phyloP scores from a whole-genome alignment of 2,329 filamentous ascomycete species.

The Cercospora sp. region DNA sequence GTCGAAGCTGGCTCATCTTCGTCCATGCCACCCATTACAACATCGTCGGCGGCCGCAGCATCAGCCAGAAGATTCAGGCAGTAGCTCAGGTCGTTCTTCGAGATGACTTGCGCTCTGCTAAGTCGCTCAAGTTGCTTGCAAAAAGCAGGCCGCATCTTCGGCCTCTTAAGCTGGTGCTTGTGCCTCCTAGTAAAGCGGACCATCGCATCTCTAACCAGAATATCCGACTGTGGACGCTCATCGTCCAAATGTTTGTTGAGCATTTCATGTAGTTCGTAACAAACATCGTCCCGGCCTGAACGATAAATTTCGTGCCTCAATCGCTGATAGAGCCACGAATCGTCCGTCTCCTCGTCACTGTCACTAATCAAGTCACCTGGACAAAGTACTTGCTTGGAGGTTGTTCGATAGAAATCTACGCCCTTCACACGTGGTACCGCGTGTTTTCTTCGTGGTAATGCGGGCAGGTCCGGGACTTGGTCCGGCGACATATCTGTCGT shows the following conservation, averaged over 20 bases:
- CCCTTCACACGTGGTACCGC: conserved; percentile 41
- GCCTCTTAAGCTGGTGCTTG: conserved; percentile 28
- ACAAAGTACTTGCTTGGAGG: conserved; percentile 42
- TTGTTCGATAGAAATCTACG: conserved; percentile 44
- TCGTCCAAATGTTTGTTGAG: conserved; percentile 42
- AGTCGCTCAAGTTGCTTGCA: conserved; percentile 39
- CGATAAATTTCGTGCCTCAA: conserved; percentile 34
- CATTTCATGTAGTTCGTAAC: conserved; percentile 39
- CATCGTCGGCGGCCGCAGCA: not conserved
- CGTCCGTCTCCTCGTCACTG: conserved; percentile 47
- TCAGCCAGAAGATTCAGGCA: conserved; percentile 16
- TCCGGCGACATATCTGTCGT: conserved; percentile 19
- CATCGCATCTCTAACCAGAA: conserved; percentile 41
- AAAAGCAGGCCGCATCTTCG: conserved; percentile 34
- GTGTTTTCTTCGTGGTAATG: conserved; percentile 34
- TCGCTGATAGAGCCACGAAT: conserved; percentile 40
- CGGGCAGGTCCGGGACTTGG: conserved; percentile 29
- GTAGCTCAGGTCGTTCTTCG: conserved; percentile 18
- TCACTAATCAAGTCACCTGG: conserved; percentile 45
- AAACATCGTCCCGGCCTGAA: conserved; percentile 28
- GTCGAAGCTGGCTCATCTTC: not conserved
- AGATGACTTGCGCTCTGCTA: conserved; percentile 15
- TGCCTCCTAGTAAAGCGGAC: conserved; percentile 43
- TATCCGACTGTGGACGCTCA: conserved; percentile 40
- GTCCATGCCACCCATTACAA: not conserved